phyloP scores from a whole-genome alignment of 805 yeast species.

The Lipomyces japonicus region DNA sequence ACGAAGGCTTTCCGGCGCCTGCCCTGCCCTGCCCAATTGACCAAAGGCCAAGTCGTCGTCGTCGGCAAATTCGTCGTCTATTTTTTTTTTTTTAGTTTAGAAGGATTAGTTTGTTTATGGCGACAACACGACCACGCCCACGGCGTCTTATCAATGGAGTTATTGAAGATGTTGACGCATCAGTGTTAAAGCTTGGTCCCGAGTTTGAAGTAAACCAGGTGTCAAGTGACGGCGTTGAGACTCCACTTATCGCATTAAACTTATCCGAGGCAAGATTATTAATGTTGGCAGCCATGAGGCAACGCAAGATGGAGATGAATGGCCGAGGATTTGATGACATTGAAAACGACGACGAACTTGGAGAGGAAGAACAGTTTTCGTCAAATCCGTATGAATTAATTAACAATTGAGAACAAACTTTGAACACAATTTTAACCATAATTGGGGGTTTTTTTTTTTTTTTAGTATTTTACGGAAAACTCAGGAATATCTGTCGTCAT shows the following conservation, averaged over 20 bases:
- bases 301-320: constrained; percentile 56
- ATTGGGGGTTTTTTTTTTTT: not conserved
- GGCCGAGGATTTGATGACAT: constrained; percentile 30
- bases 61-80: not conserved
- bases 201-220: constrained; percentile 81
- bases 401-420: constrained; percentile 29
- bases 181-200: constrained; percentile 81
- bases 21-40: too few relatives aligned
- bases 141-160: constrained; percentile 59
- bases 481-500: constrained; percentile 75
- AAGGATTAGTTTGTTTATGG: constrained; percentile 42
- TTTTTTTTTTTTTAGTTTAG: not conserved
- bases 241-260: constrained; percentile 77
- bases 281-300: constrained; percentile 83
- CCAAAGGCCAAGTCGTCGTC: not conserved
- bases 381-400: constrained; percentile 18
- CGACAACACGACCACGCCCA: constrained; percentile 80
- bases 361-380: constrained; percentile 36
- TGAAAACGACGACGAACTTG: constrained; percentile 39
- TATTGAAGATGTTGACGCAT: constrained; percentile 90
- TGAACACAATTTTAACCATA: not conserved
- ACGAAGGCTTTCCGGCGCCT: too few relatives aligned
- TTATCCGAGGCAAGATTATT: constrained; percentile 85
- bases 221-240: constrained; percentile 74
- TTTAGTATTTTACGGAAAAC: constrained; percentile 79